Evolutionary conservation across 495 filamentous ascomycete species (phyloP), one percentile per base, ranked within the genome.

Genomic region (Cairneyella variabilis): DNA sequence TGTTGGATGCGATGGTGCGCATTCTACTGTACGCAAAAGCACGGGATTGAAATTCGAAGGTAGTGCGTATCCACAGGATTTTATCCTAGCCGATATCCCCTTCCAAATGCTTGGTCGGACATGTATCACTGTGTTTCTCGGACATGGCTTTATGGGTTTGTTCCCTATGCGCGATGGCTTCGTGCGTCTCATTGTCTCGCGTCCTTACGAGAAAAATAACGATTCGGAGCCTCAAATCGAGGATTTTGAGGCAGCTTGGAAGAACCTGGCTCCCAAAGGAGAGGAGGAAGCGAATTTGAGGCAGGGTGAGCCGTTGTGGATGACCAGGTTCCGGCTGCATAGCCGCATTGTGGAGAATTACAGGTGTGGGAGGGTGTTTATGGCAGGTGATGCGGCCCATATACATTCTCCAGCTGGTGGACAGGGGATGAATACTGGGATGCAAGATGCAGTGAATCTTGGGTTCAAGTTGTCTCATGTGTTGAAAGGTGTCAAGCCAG

Each of bases 351-450:
- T 42, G 10, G 39, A 51, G 16, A 47, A 36, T 10, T 60, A 60
- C 43, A 26, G 58, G 4, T 40, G 23, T 3, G 71, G 68, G 0
- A 63, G 74, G 14, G 23, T 53, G 25, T 59, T 59, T 34, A 11
- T 78, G 1, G 74, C 71, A 9, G 76, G 77, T 2, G 77, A 80
- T 48, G 74, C 77, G 0, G 76, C 76, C 5, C 76, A 80, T 48
- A 69, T 71, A 0, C 69, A 76, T n/a, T 70, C 70, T 3, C 75
- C 76, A 5, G 71, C 68, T 43, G 75, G 74, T 0, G 76, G 72
- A 8, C 71, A 76, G 45, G 76, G 77, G 6, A 66, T 71, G 18
- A 79, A 79, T 54, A 71, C 73, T 0, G 74, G 74, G 1, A 71
- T 80, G 39, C 66, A 68, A 28, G 76, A 78, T 50, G 71, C 68